Conservation (phyloP, 495 filamentous ascomycete species). For the Podospora pseudopauciseta region DNA sequence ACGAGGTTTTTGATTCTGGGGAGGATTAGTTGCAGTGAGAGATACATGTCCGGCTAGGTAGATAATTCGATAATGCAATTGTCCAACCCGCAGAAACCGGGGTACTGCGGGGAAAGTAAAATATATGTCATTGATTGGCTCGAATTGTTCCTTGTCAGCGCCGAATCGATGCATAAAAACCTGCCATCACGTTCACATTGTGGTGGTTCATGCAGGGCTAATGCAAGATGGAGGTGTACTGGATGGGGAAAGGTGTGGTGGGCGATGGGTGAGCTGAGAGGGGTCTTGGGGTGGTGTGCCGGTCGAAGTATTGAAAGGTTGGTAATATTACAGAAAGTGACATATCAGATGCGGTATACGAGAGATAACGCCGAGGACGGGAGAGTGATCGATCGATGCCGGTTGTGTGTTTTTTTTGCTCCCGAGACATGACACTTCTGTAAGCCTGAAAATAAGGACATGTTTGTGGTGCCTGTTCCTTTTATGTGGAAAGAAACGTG, state of each 20-base stretch:
- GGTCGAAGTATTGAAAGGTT: not conserved
- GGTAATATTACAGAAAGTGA: not conserved
- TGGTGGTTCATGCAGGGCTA: not conserved
- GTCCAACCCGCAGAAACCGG: not conserved
- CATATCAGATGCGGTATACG: not conserved
- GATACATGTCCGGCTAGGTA: too few relatives aligned
- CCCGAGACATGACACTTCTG: not conserved
- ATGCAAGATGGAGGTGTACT: not conserved
- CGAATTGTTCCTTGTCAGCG: not conserved
- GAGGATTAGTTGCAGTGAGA: not conserved
- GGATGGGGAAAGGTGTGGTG: not conserved
- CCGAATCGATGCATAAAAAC: not conserved
- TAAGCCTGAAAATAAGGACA: not conserved
- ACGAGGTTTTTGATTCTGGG: conserved; percentile 6
- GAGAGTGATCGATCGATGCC: too few relatives aligned
- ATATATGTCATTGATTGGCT: not conserved
- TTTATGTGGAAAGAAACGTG: not conserved
- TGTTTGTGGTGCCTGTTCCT: not conserved
- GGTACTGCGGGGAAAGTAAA: not conserved
- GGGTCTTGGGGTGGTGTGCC: not conserved
- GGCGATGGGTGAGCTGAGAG: not conserved
- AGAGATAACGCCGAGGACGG: too few relatives aligned
- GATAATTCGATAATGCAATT: not conserved
- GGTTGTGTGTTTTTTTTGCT: not conserved
- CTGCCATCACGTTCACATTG: not conserved